phyloP scores from a whole-genome alignment of 257 asterid genomes.

The Plectranthus barbatus region DNA sequence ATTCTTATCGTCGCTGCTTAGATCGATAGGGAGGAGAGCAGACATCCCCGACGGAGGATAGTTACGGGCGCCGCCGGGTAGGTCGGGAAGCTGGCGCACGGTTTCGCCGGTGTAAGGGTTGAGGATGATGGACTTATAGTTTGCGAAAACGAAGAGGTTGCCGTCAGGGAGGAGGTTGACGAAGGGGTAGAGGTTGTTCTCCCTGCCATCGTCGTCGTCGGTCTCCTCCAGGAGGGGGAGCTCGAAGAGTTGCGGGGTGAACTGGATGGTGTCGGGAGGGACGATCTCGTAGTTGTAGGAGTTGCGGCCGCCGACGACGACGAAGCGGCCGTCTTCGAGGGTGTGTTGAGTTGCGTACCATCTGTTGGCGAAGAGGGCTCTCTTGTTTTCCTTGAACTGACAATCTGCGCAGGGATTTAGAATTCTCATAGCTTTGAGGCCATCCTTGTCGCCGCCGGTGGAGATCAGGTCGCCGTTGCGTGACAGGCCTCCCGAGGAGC shows the following conservation, averaged over 20 bases:
- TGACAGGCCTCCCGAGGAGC: conserved; percentile 77
- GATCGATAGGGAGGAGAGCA: conserved; percentile 64
- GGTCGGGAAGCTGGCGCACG: conserved; percentile 46
- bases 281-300: conserved; percentile 60
- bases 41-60: conserved; percentile 82
- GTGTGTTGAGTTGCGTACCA: conserved; percentile 65
- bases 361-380: conserved; percentile 40
- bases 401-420: conserved; percentile 29
- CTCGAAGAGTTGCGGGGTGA: conserved; percentile 27
- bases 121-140: conserved; percentile 52
- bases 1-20: conserved; percentile 1
- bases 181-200: conserved; percentile 79
- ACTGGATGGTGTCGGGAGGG: conserved; percentile 38
- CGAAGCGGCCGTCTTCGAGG: conserved; percentile 52
- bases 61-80: conserved; percentile 60
- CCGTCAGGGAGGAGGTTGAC: conserved; percentile 84
- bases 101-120: conserved; percentile 51
- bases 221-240: conserved; percentile 56
- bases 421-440: conserved; percentile 38
- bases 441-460: conserved; percentile 68
- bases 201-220: conserved; percentile 38
- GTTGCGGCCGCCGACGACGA: conserved; percentile 63
- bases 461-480: conserved; percentile 49
- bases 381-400: conserved; percentile 35
- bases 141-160: conserved; percentile 66